These are phyloP conservation scores for Raddia distichophylla DNA, from an alignment of 176 grass and related monocot species.

Conservation along the genomic window DNA sequence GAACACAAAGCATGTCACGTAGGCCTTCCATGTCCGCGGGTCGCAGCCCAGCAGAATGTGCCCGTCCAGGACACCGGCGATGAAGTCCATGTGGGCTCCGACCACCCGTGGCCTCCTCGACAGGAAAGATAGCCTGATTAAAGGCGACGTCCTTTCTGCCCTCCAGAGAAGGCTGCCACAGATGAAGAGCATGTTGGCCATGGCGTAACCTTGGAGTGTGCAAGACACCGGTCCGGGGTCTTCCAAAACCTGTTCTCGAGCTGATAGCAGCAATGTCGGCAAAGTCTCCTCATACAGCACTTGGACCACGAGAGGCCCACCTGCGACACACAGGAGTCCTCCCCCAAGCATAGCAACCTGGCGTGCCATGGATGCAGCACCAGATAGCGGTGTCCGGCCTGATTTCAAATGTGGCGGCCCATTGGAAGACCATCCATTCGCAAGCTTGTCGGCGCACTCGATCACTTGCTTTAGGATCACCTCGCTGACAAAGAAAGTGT, in stretches of 20 bases:
- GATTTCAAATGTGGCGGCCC: constrained; percentile 70
- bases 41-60: constrained; percentile 83
- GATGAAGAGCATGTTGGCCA: constrained; percentile 90
- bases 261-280: constrained; percentile 80
- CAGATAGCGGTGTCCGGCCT: constrained; percentile 59
- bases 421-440: constrained; percentile 64
- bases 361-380: constrained; percentile 62
- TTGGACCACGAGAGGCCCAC: constrained; percentile 73
- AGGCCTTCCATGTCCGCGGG: constrained; percentile 81
- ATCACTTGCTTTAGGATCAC: constrained; percentile 84
- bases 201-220: constrained; percentile 78
- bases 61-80: constrained; percentile 75
- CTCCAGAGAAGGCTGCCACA: constrained; percentile 80
- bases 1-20: constrained; percentile 72
- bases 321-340: constrained; percentile 83
- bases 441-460: constrained; percentile 73
- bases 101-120: constrained; percentile 74
- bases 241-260: constrained; percentile 54
- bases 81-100: constrained; percentile 90
- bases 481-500: constrained; percentile 80
- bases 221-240: constrained; percentile 53
- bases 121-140: constrained; percentile 57
- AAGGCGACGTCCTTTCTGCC: constrained; percentile 42
- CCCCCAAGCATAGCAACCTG: constrained; percentile 83
- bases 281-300: constrained; percentile 88